Evolutionary conservation across 139 green algal genomes (phyloP), one percentile per base, ranked within the genome.

Genomic region (Picochlorum sp.): DNA sequence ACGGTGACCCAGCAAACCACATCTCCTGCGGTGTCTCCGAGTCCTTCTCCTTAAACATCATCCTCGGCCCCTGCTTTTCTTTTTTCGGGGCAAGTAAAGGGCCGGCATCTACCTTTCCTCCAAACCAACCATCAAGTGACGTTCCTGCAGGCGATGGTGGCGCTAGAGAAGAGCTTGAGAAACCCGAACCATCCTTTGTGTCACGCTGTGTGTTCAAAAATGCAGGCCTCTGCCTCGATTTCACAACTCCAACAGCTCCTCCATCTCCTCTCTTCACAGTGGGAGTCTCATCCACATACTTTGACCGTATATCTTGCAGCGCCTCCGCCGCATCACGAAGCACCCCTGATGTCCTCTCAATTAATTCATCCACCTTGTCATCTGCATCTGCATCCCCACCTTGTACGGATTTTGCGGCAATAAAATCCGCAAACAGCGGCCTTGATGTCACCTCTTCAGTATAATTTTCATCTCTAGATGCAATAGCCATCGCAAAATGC

Each of bases 281-380:
- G n/a, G 47, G n/a, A 21, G 47, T 20, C 47, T 21, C 47, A 20
- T 26, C 47, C n/a, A 21, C 18, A 21, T 54, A 34, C 6, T 61
- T 59, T 61, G 69, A 30, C 20, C 63, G n/a, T 49, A 68, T 47
- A 14, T 65, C 44, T 14, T 84, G 65, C 21, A 86, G 49, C 1
- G 80, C 80, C 30, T 56, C 51, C 2, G 70, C 41, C 2, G 80
- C 78, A 28, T 71, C 62, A 16, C 64, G 73, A 47, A 86, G 34
- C 15, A 84, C 71, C 18, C 66, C 57, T 4, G 55, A 61, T 72
- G 74, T 71, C 45, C 76, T 52, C 24, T 71, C 67, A 2, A 82
- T 79, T 6, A 82, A 69, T 20, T 82, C 63, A 61, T 69, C 57
- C 15, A 62, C 75, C 15, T 56, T 45, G 1, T 65, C 30, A 3